Conservation (phyloP, 1,284 basidiomycete genomes). For the Ceratobasidium sp. region DNA sequence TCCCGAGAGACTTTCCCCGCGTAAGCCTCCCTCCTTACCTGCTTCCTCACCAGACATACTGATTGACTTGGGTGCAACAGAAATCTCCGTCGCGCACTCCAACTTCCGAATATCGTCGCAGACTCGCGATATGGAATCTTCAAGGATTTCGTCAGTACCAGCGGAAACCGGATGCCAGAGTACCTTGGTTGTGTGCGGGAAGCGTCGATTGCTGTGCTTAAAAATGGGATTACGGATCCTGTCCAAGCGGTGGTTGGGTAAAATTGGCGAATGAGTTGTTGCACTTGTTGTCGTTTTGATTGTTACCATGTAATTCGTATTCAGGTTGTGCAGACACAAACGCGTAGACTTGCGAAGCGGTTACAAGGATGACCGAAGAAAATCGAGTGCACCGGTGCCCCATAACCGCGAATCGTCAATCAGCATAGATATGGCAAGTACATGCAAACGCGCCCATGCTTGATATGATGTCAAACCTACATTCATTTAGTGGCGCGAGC, state of each 20-base stretch:
- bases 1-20: slow-evolving; percentile 75
- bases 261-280: background rate
- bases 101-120: slow-evolving; percentile 87
- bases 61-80: slow-evolving; percentile 59
- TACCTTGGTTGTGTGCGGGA: slow-evolving; percentile 80
- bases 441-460: no score
- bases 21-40: slow-evolving; percentile 63
- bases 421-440: no score
- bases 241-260: slow-evolving; percentile 65
- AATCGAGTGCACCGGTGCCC: no score
- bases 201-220: slow-evolving; percentile 77
- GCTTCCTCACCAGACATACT: background rate
- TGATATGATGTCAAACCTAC: no score
- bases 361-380: no score
- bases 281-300: no score
- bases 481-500: no score
- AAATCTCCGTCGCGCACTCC: slow-evolving; percentile 83
- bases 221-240: slow-evolving; percentile 79
- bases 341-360: no score
- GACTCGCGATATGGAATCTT: slow-evolving; percentile 90
- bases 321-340: no score
- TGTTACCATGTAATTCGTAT: no score
- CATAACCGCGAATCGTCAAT: no score
- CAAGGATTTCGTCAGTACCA: slow-evolving; percentile 82
- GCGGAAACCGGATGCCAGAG: slow-evolving; percentile 70